Evolutionary conservation across 352 stramenopile species (phyloP), one percentile per base, ranked within the genome.

Genomic region (Phytophthora capsici): DNA sequence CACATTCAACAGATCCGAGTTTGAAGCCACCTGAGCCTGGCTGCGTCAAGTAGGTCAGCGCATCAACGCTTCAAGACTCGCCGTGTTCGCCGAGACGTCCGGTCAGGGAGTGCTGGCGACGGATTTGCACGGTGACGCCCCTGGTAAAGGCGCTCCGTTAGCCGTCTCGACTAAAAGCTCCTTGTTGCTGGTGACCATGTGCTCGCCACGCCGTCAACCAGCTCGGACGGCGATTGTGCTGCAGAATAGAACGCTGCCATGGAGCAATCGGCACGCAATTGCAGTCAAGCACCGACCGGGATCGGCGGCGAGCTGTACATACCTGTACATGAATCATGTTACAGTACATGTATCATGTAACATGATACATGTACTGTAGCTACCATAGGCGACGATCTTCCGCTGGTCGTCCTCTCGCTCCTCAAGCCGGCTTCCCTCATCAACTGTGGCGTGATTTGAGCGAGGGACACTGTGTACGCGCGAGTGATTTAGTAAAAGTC

Each of bases 381-480:
- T n/a, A 19, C 1, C 36, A 7, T 41, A 20, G 36, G 12, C 23
- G 59, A 30, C 40, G 48, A 36, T 20, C 23, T 59, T 63, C 38
- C 14, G 46, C 54, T 59, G 46, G 53, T 64, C 63, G 49, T 53
- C 63, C 37, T 71, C 63, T 71, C 49, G 56, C 56, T 61, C 63
- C 23, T 69, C 64, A 72, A 72, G 50, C 57, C 59, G 64, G 32
- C 64, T 69, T 72, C 64, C 64, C 64, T 72, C 49, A 20, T 72
- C 49, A 20, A 43, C 47, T 19, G 17, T 36, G 17, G 34, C 16
- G 53, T 37, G 57, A 68, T 63, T 68, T 72, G 64, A 64, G 64
- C 23, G 20, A 36, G 57, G 50, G 45, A 8, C 50, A 59, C 19
- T 37, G 68, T 68, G 64, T 68, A 72, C 28, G 28, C 28, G 50